These are phyloP conservation scores for Penicillium digitatum DNA, from an alignment of 2,329 filamentous ascomycete genomes.

Conservation along the genomic window DNA sequence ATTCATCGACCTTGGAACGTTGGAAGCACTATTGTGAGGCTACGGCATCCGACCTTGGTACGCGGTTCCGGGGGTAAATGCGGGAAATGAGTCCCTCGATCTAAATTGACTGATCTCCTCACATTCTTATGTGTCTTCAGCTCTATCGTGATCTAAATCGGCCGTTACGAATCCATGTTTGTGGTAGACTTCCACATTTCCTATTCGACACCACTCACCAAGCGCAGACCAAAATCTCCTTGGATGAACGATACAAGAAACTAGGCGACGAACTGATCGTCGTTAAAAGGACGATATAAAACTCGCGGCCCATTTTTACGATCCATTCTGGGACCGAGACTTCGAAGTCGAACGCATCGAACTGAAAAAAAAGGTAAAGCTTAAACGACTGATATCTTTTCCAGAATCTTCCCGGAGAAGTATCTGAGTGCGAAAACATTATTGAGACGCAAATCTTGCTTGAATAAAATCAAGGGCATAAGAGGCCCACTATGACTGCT, in stretches of 20 bases:
- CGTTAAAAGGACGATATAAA: background rate
- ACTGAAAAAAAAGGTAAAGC: no score
- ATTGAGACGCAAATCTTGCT: background rate
- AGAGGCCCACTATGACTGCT: background rate
- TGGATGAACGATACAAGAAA: background rate
- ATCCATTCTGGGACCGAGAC: background rate
- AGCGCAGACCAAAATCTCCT: background rate
- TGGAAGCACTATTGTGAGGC: background rate
- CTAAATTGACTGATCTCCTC: no score
- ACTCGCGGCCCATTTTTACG: background rate
- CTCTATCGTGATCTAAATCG: no score
- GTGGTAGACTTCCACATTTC: background rate
- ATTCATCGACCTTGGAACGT: background rate
- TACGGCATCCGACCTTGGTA: background rate
- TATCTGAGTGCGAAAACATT: background rate
- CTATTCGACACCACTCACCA: background rate
- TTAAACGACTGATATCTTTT: background rate
- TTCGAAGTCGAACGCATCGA: background rate
- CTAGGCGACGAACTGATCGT: background rate
- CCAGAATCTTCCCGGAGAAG: background rate
- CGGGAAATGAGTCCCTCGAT: background rate
- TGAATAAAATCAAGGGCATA: background rate
- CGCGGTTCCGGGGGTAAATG: background rate
- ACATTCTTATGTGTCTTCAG: no score
- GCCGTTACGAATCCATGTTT: no score